Base-by-base conservation (phyloP, 2,329 filamentous ascomycete genomes). In the Calonectria fujianensis region DNA sequence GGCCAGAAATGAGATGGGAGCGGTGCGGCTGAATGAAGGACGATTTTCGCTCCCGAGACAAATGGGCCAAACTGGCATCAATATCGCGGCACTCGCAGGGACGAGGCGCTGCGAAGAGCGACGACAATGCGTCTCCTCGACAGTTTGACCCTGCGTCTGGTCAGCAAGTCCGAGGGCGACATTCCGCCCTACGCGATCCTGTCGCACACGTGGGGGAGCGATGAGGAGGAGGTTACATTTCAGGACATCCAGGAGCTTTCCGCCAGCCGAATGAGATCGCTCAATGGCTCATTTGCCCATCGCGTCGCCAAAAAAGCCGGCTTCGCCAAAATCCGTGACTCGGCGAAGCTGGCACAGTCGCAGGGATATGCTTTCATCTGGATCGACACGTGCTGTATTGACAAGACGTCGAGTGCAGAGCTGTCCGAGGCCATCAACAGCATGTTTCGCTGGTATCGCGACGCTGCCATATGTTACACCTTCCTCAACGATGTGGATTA, bases 361-460 rank as follows among this genome's bases (percentile, higher is more conserved):
- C 48, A 52, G 29, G n/a, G 45, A 11, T 20, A 66, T 3, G 67
- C 66, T 16, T 59, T 27, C 13, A 66, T 69, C 27, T 77, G 76
- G 76, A 69, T 76, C 7, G 76, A 77, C 35, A 72, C 73, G 2
- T 74, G 70, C 64, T 77, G 76, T 57, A 77, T 77, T 54, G 76
- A 77, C 63, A 77, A 77, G 69, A 61, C 67, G n/a, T 71, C 65
- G 24, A 74, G 72, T 37, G 72, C 76, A 27, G 76, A 77, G 54
- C 52, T 75, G 18, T 64, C 72, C 29, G 75, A 77, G 54, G 73
- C 75, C n/a, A 77, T 77, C 66, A 76, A 77, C 29, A 73, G 69
- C 72, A 77, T 77, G 74, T 76, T 69, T 35, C 59, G 65, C 9
- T 77, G 72, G 72, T 77, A 77, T 41, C 48, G 50, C 10, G n/a